Base-by-base conservation (phyloP, 352 stramenopile species). In the Pythium utonaiense region DNA sequence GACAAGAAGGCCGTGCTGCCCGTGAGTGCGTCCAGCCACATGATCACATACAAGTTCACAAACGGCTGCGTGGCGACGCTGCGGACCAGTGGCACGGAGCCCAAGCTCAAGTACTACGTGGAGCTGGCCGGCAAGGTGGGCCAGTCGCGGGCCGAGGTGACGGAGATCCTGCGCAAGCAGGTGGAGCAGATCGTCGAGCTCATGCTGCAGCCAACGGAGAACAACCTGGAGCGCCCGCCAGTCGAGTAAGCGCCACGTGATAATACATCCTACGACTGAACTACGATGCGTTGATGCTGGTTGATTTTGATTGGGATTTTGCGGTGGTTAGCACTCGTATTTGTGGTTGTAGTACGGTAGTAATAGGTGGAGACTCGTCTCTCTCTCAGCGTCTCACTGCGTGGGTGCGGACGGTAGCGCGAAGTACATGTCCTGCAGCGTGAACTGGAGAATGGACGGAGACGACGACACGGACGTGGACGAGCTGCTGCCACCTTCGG, bases 31-130 rank as follows among this genome's bases (percentile, higher is more conserved):
- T 92, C 91, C 41, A 96, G 78, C 31, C 92, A 98, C 50, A 99
- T 99, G 97, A 97, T 99, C 70, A 98, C 96, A 27, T 97, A 98
- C 73, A 83, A 80, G 33, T 99, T 99, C 63, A 73, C 64, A 21
- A 99, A 99, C 76, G 96, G 96, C 51, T 97, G 90, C 66, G 91
- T 98, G 42, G 89, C 95, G 19, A 98, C 98, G 53, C 87, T 99
- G 55, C 90, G 97, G 61, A 98, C 96, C 33, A 99, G 95, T 70
- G 97, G 97, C 19, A 99, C 97, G 13, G 97, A 99, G 72, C 97
- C 97, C 21, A 99, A 99, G 76, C 96, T 99, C 60, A 99, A 99
- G 77, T 99, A 98, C 70, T 99, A 99, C 71, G 89, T 98, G 34
- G 97, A 99, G 79, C 72, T 93, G 13, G 81, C 83, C 22, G 86